These are phyloP conservation scores for Pseudocercospora musae DNA, from an alignment of 2,329 filamentous ascomycete species.

Conservation along the genomic window DNA sequence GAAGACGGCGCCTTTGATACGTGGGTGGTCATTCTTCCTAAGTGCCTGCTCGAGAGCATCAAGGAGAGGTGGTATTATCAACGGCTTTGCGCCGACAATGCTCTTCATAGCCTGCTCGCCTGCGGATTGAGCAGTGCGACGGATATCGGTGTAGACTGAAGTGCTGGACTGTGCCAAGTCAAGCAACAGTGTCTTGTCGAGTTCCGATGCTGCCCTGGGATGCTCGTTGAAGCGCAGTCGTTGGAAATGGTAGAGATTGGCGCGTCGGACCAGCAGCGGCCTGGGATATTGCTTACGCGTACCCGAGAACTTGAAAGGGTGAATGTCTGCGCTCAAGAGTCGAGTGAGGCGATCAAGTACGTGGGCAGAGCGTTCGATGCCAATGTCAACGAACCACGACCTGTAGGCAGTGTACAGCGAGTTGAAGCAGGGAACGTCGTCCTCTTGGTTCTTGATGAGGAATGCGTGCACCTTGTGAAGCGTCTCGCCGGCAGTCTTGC, in stretches of 20 bases:
- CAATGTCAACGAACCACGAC: conserved; percentile 96
- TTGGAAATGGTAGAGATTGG: conserved; percentile 91
- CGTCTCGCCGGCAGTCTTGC: conserved; percentile 74
- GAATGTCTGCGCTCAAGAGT: conserved; percentile 79
- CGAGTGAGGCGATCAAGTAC: conserved; percentile 83
- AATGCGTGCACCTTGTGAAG: conserved; percentile 83
- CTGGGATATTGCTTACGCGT: conserved; percentile 89
- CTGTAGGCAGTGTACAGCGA: conserved; percentile 87
- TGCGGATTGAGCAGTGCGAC: conserved; percentile 87
- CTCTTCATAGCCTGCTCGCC: conserved; percentile 92
- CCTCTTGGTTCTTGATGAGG: conserved; percentile 78
- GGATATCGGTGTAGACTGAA: conserved; percentile 90
- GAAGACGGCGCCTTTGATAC: conserved; percentile 93
- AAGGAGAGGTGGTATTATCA: conserved; percentile 87
- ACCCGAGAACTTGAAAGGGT: conserved; percentile 91
- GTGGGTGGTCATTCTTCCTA: conserved; percentile 74
- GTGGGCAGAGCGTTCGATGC: conserved; percentile 91
- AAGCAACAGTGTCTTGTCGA: conserved; percentile 79
- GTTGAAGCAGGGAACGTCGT: conserved; percentile 94
- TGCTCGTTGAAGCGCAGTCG: conserved; percentile 91
- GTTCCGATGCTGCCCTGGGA: conserved; percentile 79
- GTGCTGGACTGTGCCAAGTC: conserved; percentile 88
- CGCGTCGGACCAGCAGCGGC: conserved; percentile 84
- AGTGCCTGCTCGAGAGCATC: conserved; percentile 75
- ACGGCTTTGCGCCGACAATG: conserved; percentile 78